Evolutionary conservation across 768 basidiomycete species (phyloP).

Genomic region (Dacryopinax primogenitus): DNA sequence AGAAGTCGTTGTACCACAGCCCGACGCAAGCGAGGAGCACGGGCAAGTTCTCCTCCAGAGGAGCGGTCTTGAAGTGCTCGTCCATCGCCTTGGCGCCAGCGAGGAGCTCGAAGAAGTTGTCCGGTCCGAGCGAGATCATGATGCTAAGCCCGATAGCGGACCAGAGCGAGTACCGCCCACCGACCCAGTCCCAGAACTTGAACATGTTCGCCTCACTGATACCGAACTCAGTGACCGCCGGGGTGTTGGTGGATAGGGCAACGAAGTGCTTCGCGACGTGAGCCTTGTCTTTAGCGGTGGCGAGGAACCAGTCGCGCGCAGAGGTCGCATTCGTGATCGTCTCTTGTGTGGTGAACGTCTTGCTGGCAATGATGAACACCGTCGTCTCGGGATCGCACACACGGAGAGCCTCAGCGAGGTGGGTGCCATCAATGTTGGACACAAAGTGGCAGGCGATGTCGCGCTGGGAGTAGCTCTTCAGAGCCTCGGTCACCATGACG

Average conservation of each 20-base stretch:
- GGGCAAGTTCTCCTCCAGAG: slow-evolving; percentile 81
- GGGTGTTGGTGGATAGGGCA: slow-evolving; percentile 91
- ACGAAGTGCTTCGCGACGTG: slow-evolving; percentile 99
- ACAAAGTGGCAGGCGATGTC: slow-evolving; percentile 82
- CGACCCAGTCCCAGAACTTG: slow-evolving; percentile 99
- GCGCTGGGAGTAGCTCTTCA: slow-evolving; percentile 84
- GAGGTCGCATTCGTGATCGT: slow-evolving; percentile 97
- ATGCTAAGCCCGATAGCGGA: slow-evolving; percentile 95
- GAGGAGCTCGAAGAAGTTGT: slow-evolving; percentile 83
- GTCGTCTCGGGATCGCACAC: slow-evolving; percentile 81
- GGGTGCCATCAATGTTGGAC: slow-evolving; percentile 96
- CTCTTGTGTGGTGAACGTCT: slow-evolving; percentile 99
- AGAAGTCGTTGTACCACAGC: slow-evolving; percentile 99
- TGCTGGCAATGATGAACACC: slow-evolving; percentile 94
- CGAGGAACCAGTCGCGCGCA: slow-evolving; percentile 89
- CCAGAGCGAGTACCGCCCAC: slow-evolving; percentile 96
- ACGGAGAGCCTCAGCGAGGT: slow-evolving; percentile 76
- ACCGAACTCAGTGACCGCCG: slow-evolving; percentile 85
- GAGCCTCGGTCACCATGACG: slow-evolving; percentile 97
- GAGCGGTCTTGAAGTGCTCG: slow-evolving; percentile 83
- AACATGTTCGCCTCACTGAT: slow-evolving; percentile 93
- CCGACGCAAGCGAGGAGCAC: slow-evolving; percentile 81
- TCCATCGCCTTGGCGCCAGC: slow-evolving; percentile 96
- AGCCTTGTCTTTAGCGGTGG: slow-evolving; percentile 63
- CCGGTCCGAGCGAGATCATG: slow-evolving; percentile 81